Percentiles rank a stretch among this genome's conserved stretches.
These are phyloP conservation scores for Silene latifolia DNA, from an alignment of 148 eudicot genomes.

Conservation along the genomic window DNA sequence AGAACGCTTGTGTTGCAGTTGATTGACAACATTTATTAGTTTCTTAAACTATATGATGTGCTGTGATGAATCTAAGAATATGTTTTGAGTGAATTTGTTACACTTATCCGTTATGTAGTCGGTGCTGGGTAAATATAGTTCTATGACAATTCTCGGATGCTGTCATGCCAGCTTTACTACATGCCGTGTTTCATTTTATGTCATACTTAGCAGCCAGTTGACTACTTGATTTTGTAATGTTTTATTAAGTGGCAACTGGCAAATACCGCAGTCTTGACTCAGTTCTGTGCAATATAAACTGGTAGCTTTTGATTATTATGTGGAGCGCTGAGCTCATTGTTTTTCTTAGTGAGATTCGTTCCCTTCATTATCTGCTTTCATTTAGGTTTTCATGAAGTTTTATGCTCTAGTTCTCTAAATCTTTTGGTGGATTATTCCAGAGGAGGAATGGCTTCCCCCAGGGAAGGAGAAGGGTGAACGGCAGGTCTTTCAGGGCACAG, in stretches of 20 bases:
- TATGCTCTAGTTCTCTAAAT: not conserved
- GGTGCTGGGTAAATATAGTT: not conserved
- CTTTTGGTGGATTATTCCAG: constrained; percentile 32
- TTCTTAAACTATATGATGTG: not conserved
- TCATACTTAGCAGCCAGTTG: not conserved
- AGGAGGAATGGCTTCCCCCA: constrained; percentile 49
- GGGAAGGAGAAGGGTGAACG: constrained; percentile 67
- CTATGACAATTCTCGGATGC: too few species aligned
- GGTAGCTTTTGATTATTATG: constrained; percentile 2
- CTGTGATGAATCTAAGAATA: not conserved
- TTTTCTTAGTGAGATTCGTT: not conserved
- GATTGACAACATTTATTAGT: not conserved
- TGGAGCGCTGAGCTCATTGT: not conserved
- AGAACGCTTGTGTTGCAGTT: not conserved
- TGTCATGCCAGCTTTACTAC: not conserved
- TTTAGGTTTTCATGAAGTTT: not conserved
- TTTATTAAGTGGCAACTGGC: not conserved
- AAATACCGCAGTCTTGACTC: too few species aligned
- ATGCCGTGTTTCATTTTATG: not conserved
- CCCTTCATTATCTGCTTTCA: not conserved
- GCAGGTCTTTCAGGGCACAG: constrained; percentile 68
- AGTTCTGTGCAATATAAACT: too few species aligned
- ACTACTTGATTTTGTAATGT: not conserved
- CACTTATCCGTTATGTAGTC: not conserved
- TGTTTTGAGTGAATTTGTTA: not conserved